Base-by-base conservation (phyloP, 202 grass and related monocot species). In the Elaeis oleifera region DNA sequence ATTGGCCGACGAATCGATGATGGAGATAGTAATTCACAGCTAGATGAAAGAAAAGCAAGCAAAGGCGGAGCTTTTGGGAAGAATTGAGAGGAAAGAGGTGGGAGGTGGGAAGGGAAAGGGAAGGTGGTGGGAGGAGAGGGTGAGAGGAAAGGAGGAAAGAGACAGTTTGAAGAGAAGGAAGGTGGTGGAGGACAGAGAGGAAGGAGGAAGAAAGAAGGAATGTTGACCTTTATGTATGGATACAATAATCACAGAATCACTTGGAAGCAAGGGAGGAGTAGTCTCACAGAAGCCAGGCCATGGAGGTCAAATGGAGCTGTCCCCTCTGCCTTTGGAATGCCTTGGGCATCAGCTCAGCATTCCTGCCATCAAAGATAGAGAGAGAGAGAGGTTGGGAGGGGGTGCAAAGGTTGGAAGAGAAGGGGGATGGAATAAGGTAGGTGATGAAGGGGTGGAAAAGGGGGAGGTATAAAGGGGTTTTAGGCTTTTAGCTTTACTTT, bases 81-180 rank as follows among this genome's bases (percentile, higher is more conserved):
- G 26, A 63, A 23, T n/a, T 32, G 53, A 56, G 51, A 22, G 54
- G 16, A 16, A 78, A 16, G 50, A 24, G 21, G 23, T 58, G 29
- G 18, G 14, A 9, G 36, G 19, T 23, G 15, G 49, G 21, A 61
- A 53, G 59, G 31, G 21, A 26, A 69, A 5, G 55, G 25, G 53
- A 19, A 61, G 44, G 28, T 50, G 56, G 19, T 71, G 49, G 52
- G 27, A 74, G 54, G 44, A 22, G 18, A 70, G 16, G 24, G 57
- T 29, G 62, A 61, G 25, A 20, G 15, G 51, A 54, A 66, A 28
- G 67, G 70, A 36, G 16, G 24, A 75, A 54, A 67, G 66, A 61
- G 65, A 61, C 26, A 53, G 53, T 73, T 81, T 76, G 66, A 81
- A 64, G 53, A 74, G 61, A 53, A 24, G 54, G 5, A 17, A 25